Evolutionary conservation across 192 early-diverging fungal genomes (phyloP), one percentile per base, ranked within the genome.

Genomic region (Umbelopsis ramanniana): DNA sequence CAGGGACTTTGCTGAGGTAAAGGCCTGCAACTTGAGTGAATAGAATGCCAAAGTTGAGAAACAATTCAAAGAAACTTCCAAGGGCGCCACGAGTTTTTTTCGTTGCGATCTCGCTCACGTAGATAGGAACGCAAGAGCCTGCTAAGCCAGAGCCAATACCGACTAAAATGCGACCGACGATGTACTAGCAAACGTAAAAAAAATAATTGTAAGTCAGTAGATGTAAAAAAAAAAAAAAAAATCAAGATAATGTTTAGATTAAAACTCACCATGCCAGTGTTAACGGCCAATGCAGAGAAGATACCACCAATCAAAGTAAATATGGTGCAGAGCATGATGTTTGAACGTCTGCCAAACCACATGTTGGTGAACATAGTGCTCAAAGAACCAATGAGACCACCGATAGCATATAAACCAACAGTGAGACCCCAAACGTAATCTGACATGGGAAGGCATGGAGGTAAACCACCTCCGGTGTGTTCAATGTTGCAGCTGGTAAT

Each of bases 71-170:
- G 63, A 89, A 76, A 43, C 87, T 85, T 29, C 94, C 91, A 71
- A 94, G 76, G 6, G 85, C 73, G 33, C 91, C 93, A 72, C 92
- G 87, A 46, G 85, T 77, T 22, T 82, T 84, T 5, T 87, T 85
- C 0, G 94, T 92, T 0, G 91, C 80, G 72, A 96, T 88, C 77
- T 94, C 94, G 14, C 86, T 86, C 17, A 96, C 85, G 71, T 93
- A 94, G 54, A 71, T 71, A 12, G 53, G 19, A 90, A 86, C 1
- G 88, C 84, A 68, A n/a, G 79, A 78, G 40, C 86, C 86, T 22
- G 83, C 82, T 9, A 89, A 83, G 23, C 94, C 94, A 11, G 89
- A 87, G 4, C 85, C 90, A 72, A 93, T 77, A 47, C 94, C 94
- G 17, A 87, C 84, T 33, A 92, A 60, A 37, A 92, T 75, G 52